Conservation (phyloP, 192 early-diverging fungal genomes). For the Phlyctochytrium arcticum region DNA sequence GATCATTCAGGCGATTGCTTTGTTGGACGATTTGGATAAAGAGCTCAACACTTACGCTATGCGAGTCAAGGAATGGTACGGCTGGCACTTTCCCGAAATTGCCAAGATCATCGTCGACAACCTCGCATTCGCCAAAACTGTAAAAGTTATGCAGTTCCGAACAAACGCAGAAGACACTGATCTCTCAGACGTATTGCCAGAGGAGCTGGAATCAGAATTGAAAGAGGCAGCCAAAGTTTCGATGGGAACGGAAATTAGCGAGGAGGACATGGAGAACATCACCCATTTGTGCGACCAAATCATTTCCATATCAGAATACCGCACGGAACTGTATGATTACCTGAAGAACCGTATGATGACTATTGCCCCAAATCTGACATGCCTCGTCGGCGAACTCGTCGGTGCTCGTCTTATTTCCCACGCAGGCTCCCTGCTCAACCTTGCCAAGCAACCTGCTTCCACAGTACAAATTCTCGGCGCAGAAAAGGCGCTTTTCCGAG, state of each 20-base stretch:
- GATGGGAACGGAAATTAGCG: conserved; percentile 97
- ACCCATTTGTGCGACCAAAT: conserved; percentile 91
- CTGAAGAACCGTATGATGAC: conserved; percentile 92
- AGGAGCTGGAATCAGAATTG: conserved; percentile 85
- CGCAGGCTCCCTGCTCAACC: conserved; percentile 93
- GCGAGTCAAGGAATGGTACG: conserved; percentile 96
- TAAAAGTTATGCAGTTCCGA: conserved; percentile 90
- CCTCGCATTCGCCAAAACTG: conserved; percentile 83
- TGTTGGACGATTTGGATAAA: conserved; percentile 99
- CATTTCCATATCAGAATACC: conserved; percentile 92
- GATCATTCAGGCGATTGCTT: conserved; percentile 75
- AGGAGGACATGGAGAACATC: conserved; percentile 97
- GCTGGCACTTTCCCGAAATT: conserved; percentile 99
- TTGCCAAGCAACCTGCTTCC: conserved; percentile 95
- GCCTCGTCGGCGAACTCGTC: conserved; percentile 92
- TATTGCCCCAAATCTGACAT: conserved; percentile 62
- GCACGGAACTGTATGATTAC: conserved; percentile 93
- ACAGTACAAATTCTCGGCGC: conserved; percentile 98
- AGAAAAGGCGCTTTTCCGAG: conserved; percentile 98
- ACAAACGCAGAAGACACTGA: conserved; percentile 74
- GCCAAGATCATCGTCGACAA: conserved; percentile 94
- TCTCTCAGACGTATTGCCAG: conserved; percentile 79
- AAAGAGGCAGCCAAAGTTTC: conserved; percentile 98
- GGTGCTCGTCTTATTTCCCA: conserved; percentile 96
- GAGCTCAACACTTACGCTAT: conserved; percentile 99